Percentiles rank a stretch among this genome's conserved stretches.
Conservation (phyloP, 306 rosid genomes). For the Cucumis cinereus region DNA sequence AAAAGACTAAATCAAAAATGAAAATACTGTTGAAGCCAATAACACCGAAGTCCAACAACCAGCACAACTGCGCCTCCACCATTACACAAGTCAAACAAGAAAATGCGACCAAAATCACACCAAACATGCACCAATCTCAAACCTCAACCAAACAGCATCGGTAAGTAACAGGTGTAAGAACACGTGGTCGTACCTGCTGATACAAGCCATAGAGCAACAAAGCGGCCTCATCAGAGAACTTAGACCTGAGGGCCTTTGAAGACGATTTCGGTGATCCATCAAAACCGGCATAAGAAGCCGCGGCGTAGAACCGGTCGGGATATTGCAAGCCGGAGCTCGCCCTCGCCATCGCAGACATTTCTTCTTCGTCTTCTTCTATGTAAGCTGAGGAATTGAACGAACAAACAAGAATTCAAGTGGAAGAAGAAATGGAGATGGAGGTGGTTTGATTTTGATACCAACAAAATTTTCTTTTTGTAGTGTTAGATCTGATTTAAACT, state of each 20-base stretch:
- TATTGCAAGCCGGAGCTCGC: slow-evolving; percentile 73
- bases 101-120: not conserved
- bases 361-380: not conserved
- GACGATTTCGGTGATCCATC: slow-evolving; percentile 77
- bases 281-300: slow-evolving; percentile 76
- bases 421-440: not conserved
- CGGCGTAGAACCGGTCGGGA: slow-evolving; percentile 89
- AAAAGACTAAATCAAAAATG: not conserved
- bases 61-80: not conserved
- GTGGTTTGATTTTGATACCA: slow-evolving; percentile 1
- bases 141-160: not conserved
- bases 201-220: slow-evolving; percentile 72
- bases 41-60: not conserved
- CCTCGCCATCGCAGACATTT: slow-evolving; percentile 50
- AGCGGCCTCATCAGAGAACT: slow-evolving; percentile 71
- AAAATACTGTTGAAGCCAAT: not conserved
- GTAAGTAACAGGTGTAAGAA: not conserved
- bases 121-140: not conserved
- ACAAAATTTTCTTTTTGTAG: not conserved
- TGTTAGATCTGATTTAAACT: slow-evolving; percentile 8
- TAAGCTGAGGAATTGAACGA: not conserved
- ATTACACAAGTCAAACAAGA: slow-evolving; percentile 2
- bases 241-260: slow-evolving; percentile 65
- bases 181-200: slow-evolving; percentile 45
- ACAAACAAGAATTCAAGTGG: not conserved